Percentiles rank a stretch among this genome's conserved stretches.
Evolutionary conservation across 208 protist genomes (phyloP).

Genomic region (Angomonas desouzai): DNA sequence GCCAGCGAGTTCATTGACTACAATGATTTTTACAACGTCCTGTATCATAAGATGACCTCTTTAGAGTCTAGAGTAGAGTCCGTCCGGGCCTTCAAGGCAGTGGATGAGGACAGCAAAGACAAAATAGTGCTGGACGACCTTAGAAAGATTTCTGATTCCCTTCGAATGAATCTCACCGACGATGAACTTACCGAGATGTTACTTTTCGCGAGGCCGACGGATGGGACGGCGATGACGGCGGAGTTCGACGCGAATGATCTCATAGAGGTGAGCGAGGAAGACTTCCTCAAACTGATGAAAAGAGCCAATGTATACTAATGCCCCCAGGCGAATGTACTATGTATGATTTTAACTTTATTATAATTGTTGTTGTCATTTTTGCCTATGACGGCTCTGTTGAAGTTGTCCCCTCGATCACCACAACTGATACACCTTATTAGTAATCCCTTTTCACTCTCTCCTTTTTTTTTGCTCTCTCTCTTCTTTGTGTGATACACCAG

Average conservation of each 20-base stretch:
- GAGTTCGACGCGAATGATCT: slow-evolving; percentile 65
- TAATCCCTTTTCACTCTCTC: not conserved
- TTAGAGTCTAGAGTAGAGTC: slow-evolving; percentile 81
- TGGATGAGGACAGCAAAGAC: slow-evolving; percentile 90
- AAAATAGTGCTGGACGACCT: slow-evolving; percentile 95
- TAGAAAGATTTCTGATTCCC: slow-evolving; percentile 82
- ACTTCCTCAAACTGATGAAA: slow-evolving; percentile 97
- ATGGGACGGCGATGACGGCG: slow-evolving; percentile 8
- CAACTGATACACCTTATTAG: too few species aligned
- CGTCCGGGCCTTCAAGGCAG: slow-evolving; percentile 90
- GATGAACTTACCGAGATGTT: slow-evolving; percentile 97
- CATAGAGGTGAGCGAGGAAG: slow-evolving; percentile 85
- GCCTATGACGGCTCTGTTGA: not conserved
- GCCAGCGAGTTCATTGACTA: slow-evolving; percentile 73
- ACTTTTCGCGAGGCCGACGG: slow-evolving; percentile 81
- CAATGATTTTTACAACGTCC: slow-evolving; percentile 87
- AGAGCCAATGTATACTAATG: slow-evolving; percentile 83
- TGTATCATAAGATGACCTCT: slow-evolving; percentile 80
- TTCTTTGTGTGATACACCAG: not conserved
- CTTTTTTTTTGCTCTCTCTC: slow-evolving; percentile 7
- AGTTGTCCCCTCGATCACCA: not conserved
- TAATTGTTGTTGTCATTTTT: not conserved
- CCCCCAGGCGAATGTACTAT: not conserved
- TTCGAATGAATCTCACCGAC: slow-evolving; percentile 94
- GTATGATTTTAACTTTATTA: not conserved